phyloP scores from a whole-genome alignment of 495 filamentous ascomycete genomes.

The Xylaria longipes region DNA sequence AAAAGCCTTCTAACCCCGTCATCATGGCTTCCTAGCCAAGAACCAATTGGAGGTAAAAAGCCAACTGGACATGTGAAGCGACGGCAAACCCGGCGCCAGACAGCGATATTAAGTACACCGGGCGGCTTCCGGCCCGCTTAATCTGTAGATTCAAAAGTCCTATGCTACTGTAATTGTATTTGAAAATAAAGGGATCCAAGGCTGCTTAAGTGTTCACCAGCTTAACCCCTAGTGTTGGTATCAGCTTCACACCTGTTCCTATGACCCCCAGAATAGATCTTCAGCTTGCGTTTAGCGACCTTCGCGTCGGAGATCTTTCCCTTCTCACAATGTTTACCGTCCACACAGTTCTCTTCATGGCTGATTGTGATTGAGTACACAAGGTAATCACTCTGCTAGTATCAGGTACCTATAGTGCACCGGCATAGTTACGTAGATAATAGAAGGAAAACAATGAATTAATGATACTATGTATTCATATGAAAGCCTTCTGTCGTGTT shows the following conservation, averaged over 20 bases:
- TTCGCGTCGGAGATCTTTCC: conserved; percentile 10
- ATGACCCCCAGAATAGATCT: conserved; percentile 6
- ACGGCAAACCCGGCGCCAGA: background rate
- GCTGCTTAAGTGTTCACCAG: background rate
- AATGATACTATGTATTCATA: background rate
- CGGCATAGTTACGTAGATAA: background rate
- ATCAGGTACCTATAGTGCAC: background rate
- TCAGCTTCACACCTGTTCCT: conserved; percentile 1
- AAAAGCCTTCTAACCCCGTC: background rate
- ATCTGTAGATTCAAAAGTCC: background rate
- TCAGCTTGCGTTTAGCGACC: background rate
- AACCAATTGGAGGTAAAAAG: background rate
- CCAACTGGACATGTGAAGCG: background rate
- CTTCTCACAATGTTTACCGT: background rate
- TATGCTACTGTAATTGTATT: background rate
- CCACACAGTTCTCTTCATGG: background rate
- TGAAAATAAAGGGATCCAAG: background rate
- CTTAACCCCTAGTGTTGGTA: background rate
- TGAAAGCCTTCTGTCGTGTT: background rate
- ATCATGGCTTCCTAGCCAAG: background rate
- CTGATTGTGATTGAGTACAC: background rate
- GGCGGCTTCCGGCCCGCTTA: background rate
- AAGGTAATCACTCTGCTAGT: background rate
- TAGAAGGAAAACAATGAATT: background rate
- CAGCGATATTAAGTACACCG: background rate